These are phyloP conservation scores for Rhizopus stolonifer DNA, from an alignment of 371 early-diverging fungal species.

Conservation along the genomic window DNA sequence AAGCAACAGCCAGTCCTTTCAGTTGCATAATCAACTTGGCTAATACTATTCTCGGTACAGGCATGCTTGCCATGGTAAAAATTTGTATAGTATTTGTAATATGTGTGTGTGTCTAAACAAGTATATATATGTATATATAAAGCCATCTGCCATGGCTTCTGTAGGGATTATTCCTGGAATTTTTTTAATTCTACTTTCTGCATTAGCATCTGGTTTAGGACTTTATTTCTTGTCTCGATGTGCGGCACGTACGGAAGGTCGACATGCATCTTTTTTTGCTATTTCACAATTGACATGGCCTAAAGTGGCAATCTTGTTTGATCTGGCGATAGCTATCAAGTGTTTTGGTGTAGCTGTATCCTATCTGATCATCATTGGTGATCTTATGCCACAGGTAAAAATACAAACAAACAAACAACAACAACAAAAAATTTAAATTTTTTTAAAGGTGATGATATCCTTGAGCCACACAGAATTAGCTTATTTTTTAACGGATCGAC, in stretches of 20 bases:
- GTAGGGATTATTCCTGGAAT: constrained; percentile 85
- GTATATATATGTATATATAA: too few relatives aligned
- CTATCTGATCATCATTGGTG: constrained; percentile 97
- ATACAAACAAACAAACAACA: neutral
- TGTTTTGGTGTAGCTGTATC: constrained; percentile 99
- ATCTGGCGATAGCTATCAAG: constrained; percentile 97
- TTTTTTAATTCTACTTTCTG: constrained; percentile 76
- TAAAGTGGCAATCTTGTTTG: constrained; percentile 86
- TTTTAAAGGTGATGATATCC: constrained; percentile 9
- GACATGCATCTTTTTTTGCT: constrained; percentile 87
- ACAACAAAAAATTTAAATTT: too few relatives aligned
- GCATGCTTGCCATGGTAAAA: constrained; percentile 94
- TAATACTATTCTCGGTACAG: constrained; percentile 94
- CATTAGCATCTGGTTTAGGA: constrained; percentile 75
- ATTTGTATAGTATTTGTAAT: too few relatives aligned
- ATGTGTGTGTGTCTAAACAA: neutral
- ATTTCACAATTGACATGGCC: constrained; percentile 92
- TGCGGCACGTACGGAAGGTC: constrained; percentile 71
- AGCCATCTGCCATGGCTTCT: constrained; percentile 84
- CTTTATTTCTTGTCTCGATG: constrained; percentile 79
- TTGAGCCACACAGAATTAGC: constrained; percentile 8
- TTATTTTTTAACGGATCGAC: constrained; percentile 52
- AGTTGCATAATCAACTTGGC: constrained; percentile 73
- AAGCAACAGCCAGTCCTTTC: constrained; percentile 34
- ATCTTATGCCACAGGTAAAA: constrained; percentile 83